phyloP scores from a whole-genome alignment of 2,329 filamentous ascomycete species.

The Xylaria polymorpha region DNA sequence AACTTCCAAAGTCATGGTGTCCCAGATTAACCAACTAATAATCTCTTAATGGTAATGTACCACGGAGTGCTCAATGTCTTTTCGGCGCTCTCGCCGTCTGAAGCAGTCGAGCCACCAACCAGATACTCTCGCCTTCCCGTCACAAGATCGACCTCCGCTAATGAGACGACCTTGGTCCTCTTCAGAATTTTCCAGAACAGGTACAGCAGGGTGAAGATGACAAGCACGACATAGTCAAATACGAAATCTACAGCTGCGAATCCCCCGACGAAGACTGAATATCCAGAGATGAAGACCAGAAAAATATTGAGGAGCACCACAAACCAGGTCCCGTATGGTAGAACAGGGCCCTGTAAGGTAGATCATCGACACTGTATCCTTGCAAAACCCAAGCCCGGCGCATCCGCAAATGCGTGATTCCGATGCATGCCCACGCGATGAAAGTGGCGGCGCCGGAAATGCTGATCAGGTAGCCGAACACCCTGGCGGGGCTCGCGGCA shows the following conservation, averaged over 20 bases:
- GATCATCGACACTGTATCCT: constrained; percentile 42
- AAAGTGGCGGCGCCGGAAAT: constrained; percentile 48
- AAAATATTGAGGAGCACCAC: constrained; percentile 46
- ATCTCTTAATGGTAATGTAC: constrained; percentile 33
- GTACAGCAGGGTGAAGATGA: constrained; percentile 45
- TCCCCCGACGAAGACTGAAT: constrained; percentile 46
- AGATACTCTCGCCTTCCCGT: constrained; percentile 43
- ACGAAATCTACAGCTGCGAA: constrained; percentile 47
- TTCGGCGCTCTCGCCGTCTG: constrained; percentile 17
- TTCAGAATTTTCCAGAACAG: constrained; percentile 48
- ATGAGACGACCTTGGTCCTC: constrained; percentile 41
- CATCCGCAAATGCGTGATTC: constrained; percentile 47
- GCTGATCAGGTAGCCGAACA: constrained; percentile 47
- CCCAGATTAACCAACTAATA: constrained; percentile 28
- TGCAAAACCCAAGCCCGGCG: constrained; percentile 46
- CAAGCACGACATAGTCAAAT: constrained; percentile 46
- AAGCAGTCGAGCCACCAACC: neutral
- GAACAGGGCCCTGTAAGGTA: constrained; percentile 43
- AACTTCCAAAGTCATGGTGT: neutral
- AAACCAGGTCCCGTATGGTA: constrained; percentile 46
- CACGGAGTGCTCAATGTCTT: constrained; percentile 27
- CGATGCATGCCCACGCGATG: constrained; percentile 50
- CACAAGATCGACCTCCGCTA: constrained; percentile 43
- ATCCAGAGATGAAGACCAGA: constrained; percentile 48
- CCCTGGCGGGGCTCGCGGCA: constrained; percentile 47